Evolutionary conservation across 2,329 filamentous ascomycete species (phyloP), one percentile per base, ranked within the genome.

Genomic region (Penicillium sp.): DNA sequence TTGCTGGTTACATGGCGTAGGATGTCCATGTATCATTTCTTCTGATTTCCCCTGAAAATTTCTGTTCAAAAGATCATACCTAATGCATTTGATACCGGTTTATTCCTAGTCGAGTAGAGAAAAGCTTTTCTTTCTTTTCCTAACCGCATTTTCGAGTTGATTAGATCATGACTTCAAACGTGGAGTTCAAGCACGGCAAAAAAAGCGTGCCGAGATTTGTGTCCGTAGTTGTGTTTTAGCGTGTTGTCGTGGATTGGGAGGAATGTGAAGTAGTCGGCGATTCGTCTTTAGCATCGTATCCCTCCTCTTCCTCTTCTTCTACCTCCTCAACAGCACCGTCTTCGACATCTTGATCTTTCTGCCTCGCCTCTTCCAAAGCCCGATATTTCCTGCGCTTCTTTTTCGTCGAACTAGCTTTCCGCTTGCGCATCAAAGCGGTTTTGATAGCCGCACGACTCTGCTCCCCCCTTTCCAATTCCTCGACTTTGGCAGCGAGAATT

Each of bases 401-500:
- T 68, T 76, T 78, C 60, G 68, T 58, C 47, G 68, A 74, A 61
- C 72, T 77, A 35, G 71, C 71, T 63, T 77, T 77, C 63, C 74
- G 73, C 62, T 72, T 76, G 57, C 93, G 93, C 73, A 96, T 96
- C 65, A 90, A 81, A 65, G 86, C 83, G 55, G 83, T 85, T 81
- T 97, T 97, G 76, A 97, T 95, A 5, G 79, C 81, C 21, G 83
- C 83, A 69, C 91, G 94, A 28, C 85, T 88, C 65, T 89, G 86
- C 21, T 85, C 81, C 1, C 93, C 93, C 63, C 90, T 87, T 63
- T 83, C 78, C 35, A 88, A 65, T 63, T 88, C 81, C 71, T 99
- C 94, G n/a, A 90, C 76, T 65, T 82, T 84, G 64, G 90, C 85
- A 23, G 89, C 89, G 28, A 97, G 80, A 43, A 96, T 77, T 62